These are phyloP conservation scores for Pleurozium schreberi DNA, from an alignment of 225 moss, liverwort and hornwort genomes.

Conservation along the genomic window DNA sequence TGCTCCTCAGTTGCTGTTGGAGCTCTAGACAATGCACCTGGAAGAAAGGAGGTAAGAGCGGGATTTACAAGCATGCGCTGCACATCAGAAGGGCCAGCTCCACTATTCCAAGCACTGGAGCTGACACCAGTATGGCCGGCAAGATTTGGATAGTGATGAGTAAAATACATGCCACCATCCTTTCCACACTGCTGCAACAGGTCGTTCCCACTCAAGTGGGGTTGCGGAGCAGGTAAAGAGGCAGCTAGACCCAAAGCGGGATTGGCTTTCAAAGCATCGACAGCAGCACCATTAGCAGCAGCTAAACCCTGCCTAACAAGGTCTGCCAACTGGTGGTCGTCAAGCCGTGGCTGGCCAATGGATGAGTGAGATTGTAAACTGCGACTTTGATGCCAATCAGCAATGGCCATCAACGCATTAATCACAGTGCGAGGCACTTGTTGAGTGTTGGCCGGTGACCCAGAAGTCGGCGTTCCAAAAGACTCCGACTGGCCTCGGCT, in stretches of 20 bases:
- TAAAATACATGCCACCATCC: slow-evolving; percentile 57
- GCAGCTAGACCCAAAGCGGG: slow-evolving; percentile 25
- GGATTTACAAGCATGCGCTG: slow-evolving; percentile 61
- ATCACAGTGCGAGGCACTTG: slow-evolving; percentile 47
- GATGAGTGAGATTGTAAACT: slow-evolving; percentile 21
- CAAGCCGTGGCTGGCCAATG: slow-evolving; percentile 24
- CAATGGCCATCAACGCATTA: slow-evolving; percentile 49
- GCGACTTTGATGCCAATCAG: slow-evolving; percentile 49
- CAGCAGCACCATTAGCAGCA: slow-evolving; percentile 24
- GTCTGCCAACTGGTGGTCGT: slow-evolving; percentile 37
- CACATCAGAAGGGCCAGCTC: slow-evolving; percentile 37
- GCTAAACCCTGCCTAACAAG: slow-evolving; percentile 32
- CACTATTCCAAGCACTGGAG: slow-evolving; percentile 50
- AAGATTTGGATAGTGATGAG: slow-evolving; percentile 37
- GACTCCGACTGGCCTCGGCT: slow-evolving; percentile 27
- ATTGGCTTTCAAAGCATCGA: slow-evolving; percentile 35
- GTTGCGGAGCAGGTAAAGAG: slow-evolving; percentile 32
- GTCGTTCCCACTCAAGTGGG: slow-evolving; percentile 37
- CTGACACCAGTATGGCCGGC: slow-evolving; percentile 32
- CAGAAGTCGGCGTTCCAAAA: slow-evolving; percentile 17
- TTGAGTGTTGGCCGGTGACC: slow-evolving; percentile 8
- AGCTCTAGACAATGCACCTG: slow-evolving; percentile 45
- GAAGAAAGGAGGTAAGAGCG: slow-evolving; percentile 38
- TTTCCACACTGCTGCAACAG: slow-evolving; percentile 45
- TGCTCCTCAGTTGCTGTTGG: slow-evolving; percentile 51